phyloP scores from a whole-genome alignment of 1,284 basidiomycete species.

The Microbotryum silenes-acaulis region DNA sequence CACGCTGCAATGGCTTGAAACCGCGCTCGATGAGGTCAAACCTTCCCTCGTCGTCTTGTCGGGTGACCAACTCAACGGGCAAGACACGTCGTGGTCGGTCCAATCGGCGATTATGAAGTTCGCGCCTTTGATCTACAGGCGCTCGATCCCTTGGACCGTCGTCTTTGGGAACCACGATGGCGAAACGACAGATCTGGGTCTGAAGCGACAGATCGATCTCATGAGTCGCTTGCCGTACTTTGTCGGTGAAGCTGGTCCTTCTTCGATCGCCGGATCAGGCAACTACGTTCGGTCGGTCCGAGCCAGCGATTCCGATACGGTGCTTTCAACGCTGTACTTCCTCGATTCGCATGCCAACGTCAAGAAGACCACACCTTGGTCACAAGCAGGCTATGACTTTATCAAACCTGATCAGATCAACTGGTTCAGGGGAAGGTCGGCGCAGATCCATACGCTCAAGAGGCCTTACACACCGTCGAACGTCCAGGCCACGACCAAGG shows the following conservation, averaged over 20 bases:
- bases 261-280: constrained; percentile 71
- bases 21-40: constrained; percentile 68
- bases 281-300: constrained; percentile 52
- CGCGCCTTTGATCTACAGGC: constrained; percentile 62
- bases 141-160: constrained; percentile 76
- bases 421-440: constrained; percentile 28
- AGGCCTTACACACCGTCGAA: constrained; percentile 19
- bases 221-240: constrained; percentile 78
- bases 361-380: constrained; percentile 24
- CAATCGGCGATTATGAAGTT: constrained; percentile 81
- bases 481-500: neutral
- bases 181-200: constrained; percentile 54
- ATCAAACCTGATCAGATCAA: constrained; percentile 30
- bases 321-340: constrained; percentile 84
- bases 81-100: constrained; percentile 78
- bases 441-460: constrained; percentile 19
- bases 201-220: constrained; percentile 46
- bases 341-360: constrained; percentile 63
- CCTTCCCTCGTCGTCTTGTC: constrained; percentile 74
- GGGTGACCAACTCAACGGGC: constrained; percentile 45
- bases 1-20: constrained; percentile 60
- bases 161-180: constrained; percentile 87
- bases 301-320: constrained; percentile 42
- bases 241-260: constrained; percentile 67
- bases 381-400: constrained; percentile 19